Percentiles rank a stretch among this genome's conserved stretches.
These are phyloP conservation scores for Zelonia costaricensis DNA, from an alignment of 208 protist genomes.

Conservation along the genomic window DNA sequence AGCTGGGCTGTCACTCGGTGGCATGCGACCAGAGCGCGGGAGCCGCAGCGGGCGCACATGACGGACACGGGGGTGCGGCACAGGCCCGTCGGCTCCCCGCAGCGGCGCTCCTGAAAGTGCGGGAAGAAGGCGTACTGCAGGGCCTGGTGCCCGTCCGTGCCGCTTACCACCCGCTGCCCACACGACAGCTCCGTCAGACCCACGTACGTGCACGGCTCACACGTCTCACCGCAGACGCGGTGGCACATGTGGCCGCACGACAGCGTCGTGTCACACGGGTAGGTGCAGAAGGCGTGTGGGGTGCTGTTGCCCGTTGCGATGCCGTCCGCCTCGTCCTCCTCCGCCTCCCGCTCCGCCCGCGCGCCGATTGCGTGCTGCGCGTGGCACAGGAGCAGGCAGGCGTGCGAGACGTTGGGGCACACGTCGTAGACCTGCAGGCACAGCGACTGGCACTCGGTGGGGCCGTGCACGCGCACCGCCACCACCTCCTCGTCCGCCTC, in stretches of 20 bases:
- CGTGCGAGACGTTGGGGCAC: conserved; percentile 67
- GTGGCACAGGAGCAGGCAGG: conserved; percentile 75
- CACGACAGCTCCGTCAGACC: conserved; percentile 71
- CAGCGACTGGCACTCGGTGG: conserved; percentile 50
- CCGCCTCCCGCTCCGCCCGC: background rate
- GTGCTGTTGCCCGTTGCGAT: background rate
- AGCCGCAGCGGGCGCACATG: conserved; percentile 71
- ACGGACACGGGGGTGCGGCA: conserved; percentile 60
- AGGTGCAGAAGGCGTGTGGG: conserved; percentile 65
- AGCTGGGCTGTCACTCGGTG: conserved; percentile 38
- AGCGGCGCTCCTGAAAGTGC: conserved; percentile 75
- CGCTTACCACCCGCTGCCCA: conserved; percentile 80
- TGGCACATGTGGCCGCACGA: conserved; percentile 76
- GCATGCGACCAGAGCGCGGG: conserved; percentile 56
- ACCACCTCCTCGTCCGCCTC: conserved; percentile 4
- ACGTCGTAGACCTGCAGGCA: conserved; percentile 66
- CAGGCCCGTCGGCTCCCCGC: conserved; percentile 45
- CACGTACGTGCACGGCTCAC: conserved; percentile 69
- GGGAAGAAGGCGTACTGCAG: conserved; percentile 53
- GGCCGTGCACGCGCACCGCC: conserved; percentile 54
- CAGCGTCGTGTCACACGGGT: conserved; percentile 62
- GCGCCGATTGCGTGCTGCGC: conserved; percentile 14
- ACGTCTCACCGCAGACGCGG: conserved; percentile 64
- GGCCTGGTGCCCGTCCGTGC: conserved; percentile 47
- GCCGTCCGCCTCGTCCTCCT: conserved; percentile 1